Base-by-base conservation (phyloP, 441 rosid species). In the Brassica balearica region DNA sequence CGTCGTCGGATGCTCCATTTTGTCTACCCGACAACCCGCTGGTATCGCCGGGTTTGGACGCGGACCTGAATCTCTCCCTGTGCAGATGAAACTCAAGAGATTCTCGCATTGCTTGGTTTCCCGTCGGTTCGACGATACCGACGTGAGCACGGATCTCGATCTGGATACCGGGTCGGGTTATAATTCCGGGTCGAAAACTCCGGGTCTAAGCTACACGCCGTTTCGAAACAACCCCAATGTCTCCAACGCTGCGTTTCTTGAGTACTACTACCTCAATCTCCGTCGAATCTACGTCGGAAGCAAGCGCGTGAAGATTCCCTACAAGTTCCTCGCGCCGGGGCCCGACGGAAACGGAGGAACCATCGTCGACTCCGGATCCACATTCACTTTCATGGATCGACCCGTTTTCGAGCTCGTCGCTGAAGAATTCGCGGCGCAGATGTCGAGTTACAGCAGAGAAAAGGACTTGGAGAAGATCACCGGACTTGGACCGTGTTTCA, bases 21-120 rank as follows among this genome's bases (percentile, higher is more conserved):
- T 88, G 53, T 92, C 97, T 0, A 77, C 19, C 80, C 85, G 88
- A 17, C 94, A 88, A 77, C 98, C 98, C 6, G 91, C 89, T 55
- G 97, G 98, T 59, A 88, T 94, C 3, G 94, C 90, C 60, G 97
- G 98, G 71, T 94, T 94, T 73, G 97, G 97, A n/a, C 88, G 97
- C 17, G 84, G 85, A 72, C 8, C 22, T 27, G 86, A 85, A 65
- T 92, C 97, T 41, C 81, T 95, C 6, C 98, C 97, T 6, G 48
- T 81, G 0, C 98, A 95, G 68, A 76, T 92, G 85, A 88, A 90
- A 1, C 76, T 85, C 14, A 84, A 72, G 81, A 91, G 84, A 72
- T 92, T 92, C 79, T 89, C 95, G 62, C 91, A 95, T 76, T 95
- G 97, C 65, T 82, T 90, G 68, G 82, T 88, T 11, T 84, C 97